Conservation (phyloP, 345 rosid species). For the Clarkia xantiana region DNA sequence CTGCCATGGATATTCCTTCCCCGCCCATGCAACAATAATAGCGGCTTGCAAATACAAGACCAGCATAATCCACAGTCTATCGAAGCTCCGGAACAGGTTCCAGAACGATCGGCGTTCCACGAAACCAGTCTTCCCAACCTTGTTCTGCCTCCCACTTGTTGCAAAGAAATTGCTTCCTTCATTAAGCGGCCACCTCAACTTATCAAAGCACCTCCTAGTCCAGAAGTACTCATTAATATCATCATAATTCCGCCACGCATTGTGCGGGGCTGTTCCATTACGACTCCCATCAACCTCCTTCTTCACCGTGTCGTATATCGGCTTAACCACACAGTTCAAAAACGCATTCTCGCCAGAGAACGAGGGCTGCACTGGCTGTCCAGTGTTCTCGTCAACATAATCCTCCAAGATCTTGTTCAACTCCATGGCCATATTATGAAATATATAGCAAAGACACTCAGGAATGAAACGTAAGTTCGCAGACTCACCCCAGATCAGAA, state of each 20-base stretch:
- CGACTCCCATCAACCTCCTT: conserved; percentile 70
- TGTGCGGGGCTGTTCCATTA: conserved; percentile 92
- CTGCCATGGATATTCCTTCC: conserved; percentile 45
- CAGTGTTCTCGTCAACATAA: conserved; percentile 81
- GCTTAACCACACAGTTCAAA: conserved; percentile 57
- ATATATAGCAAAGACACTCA: conserved; percentile 75
- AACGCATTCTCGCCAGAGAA: conserved; percentile 67
- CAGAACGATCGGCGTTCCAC: conserved; percentile 92
- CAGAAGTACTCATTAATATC: conserved; percentile 94
- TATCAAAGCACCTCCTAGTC: conserved; percentile 75
- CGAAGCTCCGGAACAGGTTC: conserved; percentile 79
- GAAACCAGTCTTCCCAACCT: conserved; percentile 90
- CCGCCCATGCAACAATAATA: conserved; percentile 60
- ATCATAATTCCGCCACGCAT: conserved; percentile 88
- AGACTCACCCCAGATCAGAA: conserved; percentile 84
- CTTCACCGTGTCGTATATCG: conserved; percentile 57
- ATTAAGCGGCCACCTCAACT: conserved; percentile 84
- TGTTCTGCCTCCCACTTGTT: conserved; percentile 30
- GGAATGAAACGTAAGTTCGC: conserved; percentile 83
- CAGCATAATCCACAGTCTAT: conserved; percentile 76
- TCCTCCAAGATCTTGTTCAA: conserved; percentile 67
- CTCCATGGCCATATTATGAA: conserved; percentile 89
- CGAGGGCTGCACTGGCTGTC: conserved; percentile 70
- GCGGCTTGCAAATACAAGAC: conserved; percentile 68
- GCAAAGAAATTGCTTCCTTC: conserved; percentile 60